phyloP scores from a whole-genome alignment of 2,329 filamentous ascomycete genomes.

The Fusarium kyushuense region DNA sequence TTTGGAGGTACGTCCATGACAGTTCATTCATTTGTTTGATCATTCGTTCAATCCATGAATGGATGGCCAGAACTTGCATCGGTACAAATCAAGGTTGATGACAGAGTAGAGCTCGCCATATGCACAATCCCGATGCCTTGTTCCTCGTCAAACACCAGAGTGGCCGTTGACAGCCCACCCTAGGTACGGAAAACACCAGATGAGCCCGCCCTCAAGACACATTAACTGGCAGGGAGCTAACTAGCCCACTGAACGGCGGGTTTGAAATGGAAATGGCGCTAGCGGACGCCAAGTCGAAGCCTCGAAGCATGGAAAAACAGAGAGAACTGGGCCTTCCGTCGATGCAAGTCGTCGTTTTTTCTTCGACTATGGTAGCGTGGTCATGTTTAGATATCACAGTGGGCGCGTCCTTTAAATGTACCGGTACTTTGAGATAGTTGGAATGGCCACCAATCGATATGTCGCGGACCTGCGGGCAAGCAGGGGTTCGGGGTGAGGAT shows the following conservation, averaged over 20 bases:
- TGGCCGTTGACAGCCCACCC: not conserved
- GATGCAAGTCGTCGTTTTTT: constrained; percentile 8
- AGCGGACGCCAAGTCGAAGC: constrained; percentile 43
- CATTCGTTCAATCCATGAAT: constrained; percentile 20
- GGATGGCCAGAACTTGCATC: constrained; percentile 7
- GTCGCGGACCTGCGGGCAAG: constrained; percentile 44
- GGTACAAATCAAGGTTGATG: not conserved
- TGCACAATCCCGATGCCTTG: not conserved
- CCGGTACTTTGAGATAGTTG: constrained; percentile 42
- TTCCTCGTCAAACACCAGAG: not conserved
- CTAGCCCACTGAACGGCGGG: constrained; percentile 38
- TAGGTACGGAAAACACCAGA: constrained; percentile 3
- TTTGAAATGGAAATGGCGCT: constrained; percentile 43
- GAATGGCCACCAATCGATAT: constrained; percentile 43
- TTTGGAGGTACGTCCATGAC: constrained; percentile 17
- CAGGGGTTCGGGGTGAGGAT: constrained; percentile 43
- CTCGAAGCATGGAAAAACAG: constrained; percentile 45
- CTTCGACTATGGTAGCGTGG: constrained; percentile 24
- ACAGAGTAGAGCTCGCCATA: not conserved
- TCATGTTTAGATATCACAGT: constrained; percentile 4
- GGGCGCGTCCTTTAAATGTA: constrained; percentile 32
- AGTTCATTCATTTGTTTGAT: not conserved
- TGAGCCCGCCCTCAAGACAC: constrained; percentile 3
- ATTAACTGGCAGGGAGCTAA: constrained; percentile 23
- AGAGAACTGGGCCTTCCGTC: constrained; percentile 35